These are phyloP conservation scores for Clohesyomyces aquaticus DNA, from an alignment of 495 filamentous ascomycete species.

Conservation along the genomic window DNA sequence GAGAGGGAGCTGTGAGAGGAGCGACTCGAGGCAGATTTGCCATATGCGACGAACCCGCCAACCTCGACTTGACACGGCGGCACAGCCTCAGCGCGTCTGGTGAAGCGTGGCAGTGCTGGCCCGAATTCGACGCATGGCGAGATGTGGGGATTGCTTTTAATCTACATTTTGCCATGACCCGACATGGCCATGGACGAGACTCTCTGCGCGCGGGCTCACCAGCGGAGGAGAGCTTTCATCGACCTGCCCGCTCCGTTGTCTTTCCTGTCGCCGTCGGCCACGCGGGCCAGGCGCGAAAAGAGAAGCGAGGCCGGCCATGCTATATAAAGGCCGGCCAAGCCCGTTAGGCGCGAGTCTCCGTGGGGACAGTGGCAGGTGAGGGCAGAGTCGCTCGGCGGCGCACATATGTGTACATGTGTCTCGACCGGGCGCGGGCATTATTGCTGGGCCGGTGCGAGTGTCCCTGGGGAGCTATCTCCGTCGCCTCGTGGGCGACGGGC, in stretches of 20 bases:
- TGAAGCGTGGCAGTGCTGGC: conserved; percentile 21
- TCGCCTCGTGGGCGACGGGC: too few species aligned
- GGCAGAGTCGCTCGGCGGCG: too few species aligned
- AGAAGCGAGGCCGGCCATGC: neutral
- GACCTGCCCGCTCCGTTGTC: neutral
- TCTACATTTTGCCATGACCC: conserved; percentile 1
- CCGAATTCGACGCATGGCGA: neutral
- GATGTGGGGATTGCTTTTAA: neutral
- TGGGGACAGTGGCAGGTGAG: too few species aligned
- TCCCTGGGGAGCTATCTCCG: too few species aligned
- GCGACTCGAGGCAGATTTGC: conserved; percentile 41
- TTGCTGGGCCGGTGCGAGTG: too few species aligned
- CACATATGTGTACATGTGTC: too few species aligned
- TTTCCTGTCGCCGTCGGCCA: neutral
- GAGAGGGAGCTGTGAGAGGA: conserved; percentile 18
- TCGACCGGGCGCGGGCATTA: too few species aligned
- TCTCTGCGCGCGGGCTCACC: too few species aligned
- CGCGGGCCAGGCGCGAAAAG: conserved; percentile 11
- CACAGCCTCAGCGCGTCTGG: conserved; percentile 30
- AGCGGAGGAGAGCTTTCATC: too few species aligned
- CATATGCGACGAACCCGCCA: conserved; percentile 8
- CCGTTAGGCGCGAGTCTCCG: neutral
- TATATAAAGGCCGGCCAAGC: conserved; percentile 1
- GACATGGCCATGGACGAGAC: neutral
- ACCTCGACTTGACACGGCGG: conserved; percentile 2